phyloP scores from a whole-genome alignment of 1,284 basidiomycete species.

The Cryptococcus sp. region DNA sequence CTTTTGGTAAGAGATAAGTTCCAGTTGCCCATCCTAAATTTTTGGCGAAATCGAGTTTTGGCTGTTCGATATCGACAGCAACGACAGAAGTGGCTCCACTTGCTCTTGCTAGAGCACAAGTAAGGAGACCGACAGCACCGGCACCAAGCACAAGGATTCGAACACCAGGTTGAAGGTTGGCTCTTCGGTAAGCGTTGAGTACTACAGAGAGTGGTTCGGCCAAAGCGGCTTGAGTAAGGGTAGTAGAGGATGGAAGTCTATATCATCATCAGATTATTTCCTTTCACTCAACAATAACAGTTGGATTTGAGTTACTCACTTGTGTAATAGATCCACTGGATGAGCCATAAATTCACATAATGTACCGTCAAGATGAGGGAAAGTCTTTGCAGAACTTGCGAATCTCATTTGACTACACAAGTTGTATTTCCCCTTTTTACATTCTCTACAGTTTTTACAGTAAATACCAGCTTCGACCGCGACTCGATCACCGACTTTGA shows the following conservation, averaged over 20 bases:
- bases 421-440: constrained; percentile 77
- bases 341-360: constrained; percentile 84
- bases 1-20: constrained; percentile 61
- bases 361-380: constrained; percentile 89
- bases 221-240: constrained; percentile 74
- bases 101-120: constrained; percentile 70
- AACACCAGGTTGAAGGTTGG: constrained; percentile 58
- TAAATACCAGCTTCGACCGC: constrained; percentile 90
- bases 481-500: constrained; percentile 79
- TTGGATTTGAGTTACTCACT: constrained; percentile 54
- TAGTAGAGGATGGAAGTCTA: constrained; percentile 71
- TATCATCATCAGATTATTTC: neutral
- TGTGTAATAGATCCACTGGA: constrained; percentile 75
- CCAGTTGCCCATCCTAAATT: constrained; percentile 69
- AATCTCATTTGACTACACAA: constrained; percentile 83
- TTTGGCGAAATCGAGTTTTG: constrained; percentile 71
- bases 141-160: constrained; percentile 83
- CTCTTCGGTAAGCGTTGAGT: constrained; percentile 73
- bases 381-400: constrained; percentile 81
- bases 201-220: constrained; percentile 89
- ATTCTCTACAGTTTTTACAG: constrained; percentile 60
- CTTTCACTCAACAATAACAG: no score
- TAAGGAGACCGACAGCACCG: constrained; percentile 86
- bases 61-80: constrained; percentile 78
- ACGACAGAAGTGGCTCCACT: constrained; percentile 66